These are phyloP conservation scores for Pseudogymnoascus sp. DNA, from an alignment of 2,329 filamentous ascomycete genomes.

Conservation along the genomic window DNA sequence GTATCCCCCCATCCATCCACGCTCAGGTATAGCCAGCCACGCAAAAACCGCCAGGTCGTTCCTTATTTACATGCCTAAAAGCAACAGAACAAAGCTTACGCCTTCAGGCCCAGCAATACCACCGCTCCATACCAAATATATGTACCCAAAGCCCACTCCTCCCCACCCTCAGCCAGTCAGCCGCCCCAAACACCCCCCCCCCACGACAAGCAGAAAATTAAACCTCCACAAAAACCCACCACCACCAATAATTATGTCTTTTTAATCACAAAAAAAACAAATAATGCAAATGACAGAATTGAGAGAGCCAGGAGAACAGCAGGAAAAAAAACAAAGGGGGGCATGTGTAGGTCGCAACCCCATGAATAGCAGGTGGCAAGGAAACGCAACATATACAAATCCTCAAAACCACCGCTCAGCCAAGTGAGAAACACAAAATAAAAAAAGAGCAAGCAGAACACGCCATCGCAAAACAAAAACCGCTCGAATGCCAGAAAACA, in stretches of 20 bases:
- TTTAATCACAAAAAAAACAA: neutral
- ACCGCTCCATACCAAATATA: neutral
- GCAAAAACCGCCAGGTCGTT: neutral
- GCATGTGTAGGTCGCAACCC: neutral
- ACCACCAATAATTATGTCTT: neutral
- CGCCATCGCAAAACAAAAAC: neutral
- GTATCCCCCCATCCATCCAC: neutral
- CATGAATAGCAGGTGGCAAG: too few species aligned
- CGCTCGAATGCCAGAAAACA: neutral
- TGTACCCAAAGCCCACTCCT: neutral
- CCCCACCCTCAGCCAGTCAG: neutral
- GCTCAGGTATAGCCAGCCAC: neutral
- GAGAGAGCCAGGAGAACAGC: neutral
- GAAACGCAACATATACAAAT: neutral
- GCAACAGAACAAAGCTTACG: neutral
- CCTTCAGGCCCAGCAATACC: neutral
- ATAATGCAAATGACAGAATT: neutral
- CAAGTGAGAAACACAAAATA: neutral
- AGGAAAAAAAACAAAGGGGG: neutral
- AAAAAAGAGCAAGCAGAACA: neutral
- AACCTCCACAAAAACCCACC: neutral
- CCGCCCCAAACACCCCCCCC: neutral
- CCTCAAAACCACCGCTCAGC: neutral
- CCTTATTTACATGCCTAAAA: slow-evolving; percentile 4
- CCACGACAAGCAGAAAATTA: neutral